Conservation (phyloP, 305 asterid species). For the Fraxinus floribunda region DNA sequence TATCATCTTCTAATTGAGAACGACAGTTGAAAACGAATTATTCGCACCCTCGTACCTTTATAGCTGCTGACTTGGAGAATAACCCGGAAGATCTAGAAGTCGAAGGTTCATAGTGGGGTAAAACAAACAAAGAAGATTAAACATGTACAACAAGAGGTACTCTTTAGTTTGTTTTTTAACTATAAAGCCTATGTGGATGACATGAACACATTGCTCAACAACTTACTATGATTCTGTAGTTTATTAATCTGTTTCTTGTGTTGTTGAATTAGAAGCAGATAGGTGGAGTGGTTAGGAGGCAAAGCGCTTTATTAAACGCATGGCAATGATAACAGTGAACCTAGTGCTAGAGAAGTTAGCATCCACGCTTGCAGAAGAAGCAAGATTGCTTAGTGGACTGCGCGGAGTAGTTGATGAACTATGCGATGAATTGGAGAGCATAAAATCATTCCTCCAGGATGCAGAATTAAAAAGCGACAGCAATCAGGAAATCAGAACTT, state of each 20-base stretch:
- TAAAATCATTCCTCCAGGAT: not conserved
- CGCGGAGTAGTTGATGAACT: not conserved
- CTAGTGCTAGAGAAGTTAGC: not conserved
- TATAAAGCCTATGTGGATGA: not conserved
- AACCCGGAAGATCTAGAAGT: not conserved
- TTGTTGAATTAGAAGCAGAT: not conserved
- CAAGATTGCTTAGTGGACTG: not conserved
- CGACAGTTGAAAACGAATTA: not conserved
- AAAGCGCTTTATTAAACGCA: not conserved
- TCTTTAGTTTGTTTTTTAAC: not conserved
- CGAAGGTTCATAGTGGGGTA: not conserved
- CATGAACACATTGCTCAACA: not conserved
- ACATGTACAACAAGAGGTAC: not conserved
- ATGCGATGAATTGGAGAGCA: not conserved
- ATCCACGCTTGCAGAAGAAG: not conserved
- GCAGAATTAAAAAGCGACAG: not conserved
- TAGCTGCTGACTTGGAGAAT: not conserved
- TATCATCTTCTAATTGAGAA: not conserved
- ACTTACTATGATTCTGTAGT: not conserved
- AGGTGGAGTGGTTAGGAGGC: not conserved
- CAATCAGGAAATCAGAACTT: not conserved
- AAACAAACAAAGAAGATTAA: not conserved
- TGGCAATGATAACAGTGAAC: not conserved
- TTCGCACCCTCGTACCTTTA: not conserved
- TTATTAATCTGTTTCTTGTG: not conserved